phyloP scores from a whole-genome alignment of 768 basidiomycete genomes.

The Baorangia bicolor region DNA sequence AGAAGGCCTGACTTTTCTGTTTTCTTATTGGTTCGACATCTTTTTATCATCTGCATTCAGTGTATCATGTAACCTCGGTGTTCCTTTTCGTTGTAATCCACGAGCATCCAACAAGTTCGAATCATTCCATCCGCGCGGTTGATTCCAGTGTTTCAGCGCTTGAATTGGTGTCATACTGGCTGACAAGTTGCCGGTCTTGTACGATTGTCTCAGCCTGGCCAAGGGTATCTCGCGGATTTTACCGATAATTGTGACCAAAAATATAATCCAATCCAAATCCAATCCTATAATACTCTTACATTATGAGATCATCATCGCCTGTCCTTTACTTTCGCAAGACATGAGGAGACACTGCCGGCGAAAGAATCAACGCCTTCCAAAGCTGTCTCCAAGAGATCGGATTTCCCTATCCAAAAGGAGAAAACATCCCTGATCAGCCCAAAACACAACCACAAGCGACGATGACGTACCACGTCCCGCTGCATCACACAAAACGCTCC shows the following conservation, averaged over 20 bases:
- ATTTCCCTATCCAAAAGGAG: slow-evolving; percentile 50
- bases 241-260: neutral
- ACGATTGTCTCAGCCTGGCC: neutral
- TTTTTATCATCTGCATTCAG: slow-evolving; percentile 30
- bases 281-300: neutral
- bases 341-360: slow-evolving; percentile 53
- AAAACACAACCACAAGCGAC: neutral
- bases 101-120: neutral
- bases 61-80: slow-evolving; percentile 30
- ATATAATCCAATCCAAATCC: neutral
- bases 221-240: neutral
- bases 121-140: neutral
- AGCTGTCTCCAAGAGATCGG: slow-evolving; percentile 77
- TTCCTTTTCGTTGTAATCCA: slow-evolving; percentile 16
- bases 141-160: neutral
- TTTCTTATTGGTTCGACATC: slow-evolving; percentile 23
- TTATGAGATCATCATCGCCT: neutral
- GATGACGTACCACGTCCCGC: slow-evolving; percentile 56
- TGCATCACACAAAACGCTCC: slow-evolving; percentile 72
- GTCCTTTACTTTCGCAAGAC: slow-evolving; percentile 38
- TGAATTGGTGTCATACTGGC: no score
- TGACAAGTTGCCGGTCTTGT: no score
- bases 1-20: slow-evolving; percentile 7
- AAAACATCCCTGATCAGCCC: neutral
- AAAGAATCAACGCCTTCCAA: slow-evolving; percentile 63